Evolutionary conservation across 768 basidiomycete species (phyloP).

Genomic region (Pleurotus platypus): DNA sequence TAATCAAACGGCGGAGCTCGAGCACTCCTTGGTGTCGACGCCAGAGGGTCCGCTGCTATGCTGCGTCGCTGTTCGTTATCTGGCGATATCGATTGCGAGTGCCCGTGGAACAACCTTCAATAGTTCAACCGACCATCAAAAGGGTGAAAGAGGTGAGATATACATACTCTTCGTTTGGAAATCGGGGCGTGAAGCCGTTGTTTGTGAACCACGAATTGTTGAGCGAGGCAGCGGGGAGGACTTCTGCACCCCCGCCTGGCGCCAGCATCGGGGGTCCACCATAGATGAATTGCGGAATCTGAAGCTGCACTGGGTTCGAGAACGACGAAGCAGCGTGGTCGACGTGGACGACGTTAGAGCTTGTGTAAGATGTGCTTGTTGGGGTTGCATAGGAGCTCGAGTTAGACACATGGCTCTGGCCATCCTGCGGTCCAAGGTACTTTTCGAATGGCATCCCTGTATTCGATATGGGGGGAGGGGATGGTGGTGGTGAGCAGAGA

Average conservation of each 20-base stretch:
- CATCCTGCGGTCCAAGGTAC: slow-evolving; percentile 28
- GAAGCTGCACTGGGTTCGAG: slow-evolving; percentile 34
- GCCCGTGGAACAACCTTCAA: not conserved
- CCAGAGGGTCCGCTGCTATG: no score
- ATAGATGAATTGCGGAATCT: slow-evolving; percentile 66
- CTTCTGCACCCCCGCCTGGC: slow-evolving; percentile 72
- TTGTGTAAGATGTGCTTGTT: slow-evolving; percentile 7
- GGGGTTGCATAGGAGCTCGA: slow-evolving; percentile 8
- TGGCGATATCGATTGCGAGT: no score
- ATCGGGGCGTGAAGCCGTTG: slow-evolving; percentile 31
- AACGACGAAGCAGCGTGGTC: slow-evolving; percentile 2
- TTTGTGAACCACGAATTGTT: slow-evolving; percentile 46
- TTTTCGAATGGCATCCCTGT: slow-evolving; percentile 37
- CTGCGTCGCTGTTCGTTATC: no score
- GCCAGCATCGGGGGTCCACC: slow-evolving; percentile 56
- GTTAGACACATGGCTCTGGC: slow-evolving; percentile 13
- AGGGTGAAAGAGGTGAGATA: not conserved
- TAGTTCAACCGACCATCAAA: not conserved
- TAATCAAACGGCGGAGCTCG: not conserved
- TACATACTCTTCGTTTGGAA: slow-evolving; percentile 12
- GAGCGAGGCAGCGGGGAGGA: slow-evolving; percentile 47
- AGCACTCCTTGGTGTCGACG: no score
- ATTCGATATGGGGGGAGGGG: not conserved
- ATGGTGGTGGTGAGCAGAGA: not conserved
- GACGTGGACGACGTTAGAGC: not conserved